Base-by-base conservation (phyloP, 164 flowering plant genomes). In the Aristolochia californica region DNA sequence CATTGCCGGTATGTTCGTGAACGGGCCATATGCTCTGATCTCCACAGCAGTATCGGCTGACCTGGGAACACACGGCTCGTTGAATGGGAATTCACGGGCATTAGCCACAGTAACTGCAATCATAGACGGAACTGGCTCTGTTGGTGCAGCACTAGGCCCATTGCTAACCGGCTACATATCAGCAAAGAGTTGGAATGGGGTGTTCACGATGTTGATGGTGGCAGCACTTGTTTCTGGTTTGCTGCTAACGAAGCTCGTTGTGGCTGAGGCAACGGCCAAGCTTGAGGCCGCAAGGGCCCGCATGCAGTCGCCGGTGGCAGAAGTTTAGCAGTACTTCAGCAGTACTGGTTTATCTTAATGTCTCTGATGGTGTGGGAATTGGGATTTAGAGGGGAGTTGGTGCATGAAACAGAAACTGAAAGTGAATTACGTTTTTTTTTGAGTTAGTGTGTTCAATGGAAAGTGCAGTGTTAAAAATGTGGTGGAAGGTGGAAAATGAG, bases 1-100 rank as follows among this genome's bases (percentile, higher is more conserved):
- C 71, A 53, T 84, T 53, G 65, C 88, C 0, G 95, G 95, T 17
- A 60, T 81, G 76, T 77, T 87, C 54, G 88, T 87, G 2, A 87
- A 87, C 28, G 95, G 87, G 0, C 95, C 95, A 1, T 84, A 87
- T 62, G 88, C 95, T 22, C 91, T 87, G 15, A 87, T 87, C 61
- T 84, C 95, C 20, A 87, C 95, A 0, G 91, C 95, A 0, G 95
- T 87, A 13, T 84, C 95, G 1, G 88, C 95, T 8, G 95, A 87
- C 49, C 56, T 87, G 60, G 95, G 95, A 14, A 84, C 91, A 2
- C 88, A 84, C 67, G 76, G 79, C 48, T 82, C 88, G 2, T 62
- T 87, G 61, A 69, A 74, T 45, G 95, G 88, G 44, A 81, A 81
- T 57, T 77, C 87, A 11, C 61, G 85, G 15, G 95, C 95, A 23